Percentiles rank a stretch among this genome's conserved stretches.
phyloP scores from a whole-genome alignment of 768 basidiomycete genomes.

The Leccinum ochraceum region DNA sequence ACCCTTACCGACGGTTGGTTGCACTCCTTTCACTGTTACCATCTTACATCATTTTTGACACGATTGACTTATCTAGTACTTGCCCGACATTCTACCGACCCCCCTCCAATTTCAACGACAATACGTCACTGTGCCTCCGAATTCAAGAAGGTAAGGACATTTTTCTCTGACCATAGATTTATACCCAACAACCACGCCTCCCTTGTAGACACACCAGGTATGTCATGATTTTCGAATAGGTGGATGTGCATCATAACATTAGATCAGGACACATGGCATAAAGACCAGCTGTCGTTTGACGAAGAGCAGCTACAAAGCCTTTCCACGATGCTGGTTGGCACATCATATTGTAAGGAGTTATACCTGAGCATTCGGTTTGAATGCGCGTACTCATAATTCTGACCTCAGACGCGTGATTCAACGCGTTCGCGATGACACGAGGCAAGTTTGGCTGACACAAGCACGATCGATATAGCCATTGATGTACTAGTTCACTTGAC shows the following conservation, averaged over 20 bases:
- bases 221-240: conserved; percentile 4
- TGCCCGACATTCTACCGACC: conserved; percentile 79
- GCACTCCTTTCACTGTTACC: neutral
- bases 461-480: neutral
- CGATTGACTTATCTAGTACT: conserved; percentile 50
- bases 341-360: conserved; percentile 72
- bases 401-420: conserved; percentile 29
- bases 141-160: conserved; percentile 73
- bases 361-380: neutral
- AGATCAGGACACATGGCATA: conserved; percentile 84
- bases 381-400: conserved; percentile 16
- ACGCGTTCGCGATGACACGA: conserved; percentile 7
- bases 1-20: conserved; percentile 69
- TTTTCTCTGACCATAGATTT: conserved; percentile 8
- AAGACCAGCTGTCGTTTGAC: conserved; percentile 82
- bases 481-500: conserved; percentile 5
- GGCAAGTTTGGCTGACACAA: conserved; percentile 1
- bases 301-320: conserved; percentile 89
- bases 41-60: neutral
- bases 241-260: conserved; percentile 10
- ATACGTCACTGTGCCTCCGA: conserved; percentile 84
- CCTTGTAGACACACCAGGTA: conserved; percentile 62
- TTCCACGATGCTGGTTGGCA: conserved; percentile 87
- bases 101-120: conserved; percentile 87
- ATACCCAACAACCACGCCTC: conserved; percentile 3